Evolutionary conservation across 1,284 basidiomycete genomes (phyloP).

Genomic region (Thelephora terrestris): DNA sequence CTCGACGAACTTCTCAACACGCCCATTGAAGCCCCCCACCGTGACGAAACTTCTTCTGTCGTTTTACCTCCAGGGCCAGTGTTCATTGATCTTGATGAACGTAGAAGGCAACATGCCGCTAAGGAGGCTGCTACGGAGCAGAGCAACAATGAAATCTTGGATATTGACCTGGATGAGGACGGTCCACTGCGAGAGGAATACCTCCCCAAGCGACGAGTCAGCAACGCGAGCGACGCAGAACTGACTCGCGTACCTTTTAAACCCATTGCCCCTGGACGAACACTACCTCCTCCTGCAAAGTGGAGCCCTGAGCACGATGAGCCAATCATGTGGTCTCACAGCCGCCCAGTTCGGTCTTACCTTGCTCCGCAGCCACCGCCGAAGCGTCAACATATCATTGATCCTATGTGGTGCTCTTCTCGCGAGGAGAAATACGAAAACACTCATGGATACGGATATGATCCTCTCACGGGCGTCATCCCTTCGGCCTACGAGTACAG

Average conservation of each 20-base stretch:
- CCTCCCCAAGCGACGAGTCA: constrained; percentile 54
- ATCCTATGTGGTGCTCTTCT: too few species aligned
- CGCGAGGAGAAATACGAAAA: too few species aligned
- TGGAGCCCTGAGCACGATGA: constrained; percentile 74
- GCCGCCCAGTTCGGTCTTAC: constrained; percentile 44
- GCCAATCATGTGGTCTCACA: constrained; percentile 47
- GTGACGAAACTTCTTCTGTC: constrained; percentile 10
- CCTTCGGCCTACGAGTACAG: too few species aligned
- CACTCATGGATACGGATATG: too few species aligned
- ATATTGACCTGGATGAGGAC: constrained; percentile 73
- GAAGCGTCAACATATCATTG: too few species aligned
- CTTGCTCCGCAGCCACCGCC: constrained; percentile 48
- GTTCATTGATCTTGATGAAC: constrained; percentile 59
- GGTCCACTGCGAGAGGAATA: constrained; percentile 74
- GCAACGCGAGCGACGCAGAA: constrained; percentile 21
- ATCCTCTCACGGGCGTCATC: too few species aligned
- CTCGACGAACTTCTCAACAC: constrained; percentile 57
- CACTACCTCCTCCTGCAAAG: constrained; percentile 61
- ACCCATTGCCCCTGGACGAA: constrained; percentile 22
- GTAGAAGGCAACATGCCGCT: constrained; percentile 39
- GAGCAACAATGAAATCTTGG: constrained; percentile 35
- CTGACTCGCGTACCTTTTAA: constrained; percentile 11
- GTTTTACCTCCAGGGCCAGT: constrained; percentile 42
- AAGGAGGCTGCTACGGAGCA: constrained; percentile 28
- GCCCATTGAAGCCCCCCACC: constrained; percentile 20